Conservation (phyloP, 352 stramenopile genomes). For the Pythium sp. region DNA sequence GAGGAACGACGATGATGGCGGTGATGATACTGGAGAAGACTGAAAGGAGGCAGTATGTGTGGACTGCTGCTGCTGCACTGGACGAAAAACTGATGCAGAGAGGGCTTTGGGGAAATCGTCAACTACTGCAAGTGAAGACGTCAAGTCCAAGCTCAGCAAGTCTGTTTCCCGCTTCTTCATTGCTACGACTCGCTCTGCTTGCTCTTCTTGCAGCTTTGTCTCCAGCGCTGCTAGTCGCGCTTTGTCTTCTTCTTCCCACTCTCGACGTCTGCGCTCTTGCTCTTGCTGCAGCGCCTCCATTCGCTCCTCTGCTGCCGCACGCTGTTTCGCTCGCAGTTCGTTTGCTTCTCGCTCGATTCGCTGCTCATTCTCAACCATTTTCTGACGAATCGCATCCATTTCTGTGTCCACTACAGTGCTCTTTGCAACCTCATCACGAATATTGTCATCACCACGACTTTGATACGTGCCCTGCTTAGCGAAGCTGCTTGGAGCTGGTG, state of each 20-base stretch:
- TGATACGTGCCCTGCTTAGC: neutral
- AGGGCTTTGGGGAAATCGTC: neutral
- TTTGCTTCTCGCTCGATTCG: conserved; percentile 41
- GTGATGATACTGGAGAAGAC: conserved; percentile 11
- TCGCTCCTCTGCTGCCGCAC: conserved; percentile 44
- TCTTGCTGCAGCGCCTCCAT: conserved; percentile 58
- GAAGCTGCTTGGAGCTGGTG: neutral
- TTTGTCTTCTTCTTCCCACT: conserved; percentile 71
- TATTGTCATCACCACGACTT: neutral
- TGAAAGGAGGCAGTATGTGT: neutral
- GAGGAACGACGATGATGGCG: conserved; percentile 13
- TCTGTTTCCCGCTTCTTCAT: conserved; percentile 30
- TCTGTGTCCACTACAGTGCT: conserved; percentile 21
- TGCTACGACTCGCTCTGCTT: conserved; percentile 32
- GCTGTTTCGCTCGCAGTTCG: conserved; percentile 40
- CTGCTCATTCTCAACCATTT: conserved; percentile 43
- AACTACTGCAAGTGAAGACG: conserved; percentile 8
- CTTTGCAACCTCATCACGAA: neutral
- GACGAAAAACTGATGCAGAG: neutral
- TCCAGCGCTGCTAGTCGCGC: conserved; percentile 47
- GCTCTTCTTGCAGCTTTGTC: conserved; percentile 38
- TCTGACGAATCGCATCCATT: conserved; percentile 38
- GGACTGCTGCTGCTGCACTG: neutral
- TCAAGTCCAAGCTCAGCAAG: conserved; percentile 25
- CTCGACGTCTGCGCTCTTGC: conserved; percentile 56